These are phyloP conservation scores for Pelomyxa schiedti DNA, from an alignment of 78 protist genomes.

Conservation along the genomic window DNA sequence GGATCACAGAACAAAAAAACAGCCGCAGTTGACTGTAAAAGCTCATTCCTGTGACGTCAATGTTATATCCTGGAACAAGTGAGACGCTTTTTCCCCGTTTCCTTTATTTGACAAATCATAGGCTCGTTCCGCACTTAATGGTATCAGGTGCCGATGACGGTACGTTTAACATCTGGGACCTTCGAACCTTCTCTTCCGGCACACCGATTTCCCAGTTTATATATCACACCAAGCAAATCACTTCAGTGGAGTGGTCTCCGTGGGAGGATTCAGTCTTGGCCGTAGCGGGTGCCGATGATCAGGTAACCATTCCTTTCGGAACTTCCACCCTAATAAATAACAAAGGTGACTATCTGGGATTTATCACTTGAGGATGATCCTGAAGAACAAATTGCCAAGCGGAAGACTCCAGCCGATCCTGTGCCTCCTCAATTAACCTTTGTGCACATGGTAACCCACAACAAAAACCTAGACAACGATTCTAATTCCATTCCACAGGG, in stretches of 20 bases:
- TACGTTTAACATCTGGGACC: slow-evolving; percentile 61
- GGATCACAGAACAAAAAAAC: slow-evolving; percentile 20
- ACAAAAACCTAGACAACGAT: too few species aligned
- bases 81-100: neutral
- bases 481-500: too few species aligned
- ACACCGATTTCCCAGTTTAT: slow-evolving; percentile 14
- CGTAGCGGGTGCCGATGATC: slow-evolving; percentile 57
- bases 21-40: slow-evolving; percentile 1
- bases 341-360: slow-evolving; percentile 66
- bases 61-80: slow-evolving; percentile 60
- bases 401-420: too few species aligned
- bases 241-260: slow-evolving; percentile 68
- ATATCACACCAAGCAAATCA: slow-evolving; percentile 51
- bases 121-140: too few species aligned
- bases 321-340: too few species aligned
- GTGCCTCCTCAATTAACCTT: slow-evolving; percentile 58
- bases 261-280: slow-evolving; percentile 53
- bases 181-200: slow-evolving; percentile 20
- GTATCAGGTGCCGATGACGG: slow-evolving; percentile 81
- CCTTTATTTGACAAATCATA: too few species aligned
- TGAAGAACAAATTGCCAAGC: neutral
- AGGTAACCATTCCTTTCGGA: too few species aligned
- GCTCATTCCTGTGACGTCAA: slow-evolving; percentile 55
- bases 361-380: slow-evolving; percentile 53
- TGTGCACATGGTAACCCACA: too few species aligned